Percentiles rank a stretch among this genome's conserved stretches.
Conservation (phyloP, 2,329 filamentous ascomycete species). For the Cadophora gregata region DNA sequence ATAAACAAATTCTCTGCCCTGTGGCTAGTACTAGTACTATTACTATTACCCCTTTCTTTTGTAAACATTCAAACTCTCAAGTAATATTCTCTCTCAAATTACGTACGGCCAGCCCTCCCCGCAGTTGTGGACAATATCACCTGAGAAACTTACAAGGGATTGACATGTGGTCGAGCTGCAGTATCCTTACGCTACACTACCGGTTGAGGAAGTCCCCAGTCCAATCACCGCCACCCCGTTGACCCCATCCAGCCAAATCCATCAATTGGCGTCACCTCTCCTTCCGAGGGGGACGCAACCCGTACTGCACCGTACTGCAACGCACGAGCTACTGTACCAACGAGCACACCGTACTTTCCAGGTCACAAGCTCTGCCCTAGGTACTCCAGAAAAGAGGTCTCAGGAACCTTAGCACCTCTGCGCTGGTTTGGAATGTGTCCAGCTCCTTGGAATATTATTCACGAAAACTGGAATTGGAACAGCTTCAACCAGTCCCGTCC, state of each 20-base stretch:
- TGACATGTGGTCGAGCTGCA: conserved; percentile 16
- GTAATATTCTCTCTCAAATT: conserved; percentile 15
- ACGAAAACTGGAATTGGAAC: conserved; percentile 15
- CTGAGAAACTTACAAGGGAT: conserved; percentile 6
- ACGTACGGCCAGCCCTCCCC: conserved; percentile 13
- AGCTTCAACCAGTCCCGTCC: conserved; percentile 22
- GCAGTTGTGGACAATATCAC: not conserved
- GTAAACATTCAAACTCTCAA: conserved; percentile 10
- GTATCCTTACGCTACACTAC: conserved; percentile 1
- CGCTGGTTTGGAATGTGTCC: conserved; percentile 14
- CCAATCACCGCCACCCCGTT: conserved; percentile 17
- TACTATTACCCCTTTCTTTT: conserved; percentile 10
- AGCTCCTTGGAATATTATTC: conserved; percentile 16
- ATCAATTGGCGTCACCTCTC: conserved; percentile 18
- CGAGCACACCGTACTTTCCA: conserved; percentile 23
- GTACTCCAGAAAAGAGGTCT: not conserved
- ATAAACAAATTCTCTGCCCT: conserved; percentile 1
- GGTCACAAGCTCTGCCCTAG: conserved; percentile 22
- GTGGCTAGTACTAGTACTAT: not conserved
- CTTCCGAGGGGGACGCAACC: conserved; percentile 1
- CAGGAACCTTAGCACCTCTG: conserved; percentile 11
- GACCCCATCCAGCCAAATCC: conserved; percentile 2
- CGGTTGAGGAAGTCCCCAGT: not conserved
- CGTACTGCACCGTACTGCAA: not conserved
- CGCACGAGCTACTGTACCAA: conserved; percentile 8